Evolutionary conservation across 306 rosid species (phyloP), one percentile per base, ranked within the genome.

Genomic region (Lotus japonicus): DNA sequence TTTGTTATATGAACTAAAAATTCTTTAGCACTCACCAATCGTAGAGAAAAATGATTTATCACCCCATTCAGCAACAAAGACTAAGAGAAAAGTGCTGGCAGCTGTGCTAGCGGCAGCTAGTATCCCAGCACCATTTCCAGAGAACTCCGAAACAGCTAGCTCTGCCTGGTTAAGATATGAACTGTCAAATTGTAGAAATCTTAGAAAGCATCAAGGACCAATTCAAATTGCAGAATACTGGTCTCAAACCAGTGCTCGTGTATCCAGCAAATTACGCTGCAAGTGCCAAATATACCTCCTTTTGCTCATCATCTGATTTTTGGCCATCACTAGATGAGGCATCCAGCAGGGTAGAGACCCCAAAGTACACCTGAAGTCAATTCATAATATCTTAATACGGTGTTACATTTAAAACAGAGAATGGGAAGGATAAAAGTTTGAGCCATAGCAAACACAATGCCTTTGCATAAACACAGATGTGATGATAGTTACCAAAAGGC

Each of bases 31-130:
- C 89, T 81, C 77, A 94, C 99, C 99, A 61, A 94, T 88, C 44
- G 99, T 90, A 31, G 99, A 90, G 85, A 94, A 90, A 82, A 94
- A 90, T 55, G 97, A 94, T 68, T 94, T 94, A 72, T 94, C 99
- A 14, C 99, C 97, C 99, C 99, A 94, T 78, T 94, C 97, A 41
- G 99, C 97, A 15, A 94, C 97, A 84, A 94, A 94, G 74, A 94
- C 96, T 69, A 94, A 70, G 57, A 74, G 64, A 70, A 94, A 94
- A 11, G 97, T 88, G 77, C 96, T 90, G 72, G 76, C 58, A 58
- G 73, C 82, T 18, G 99, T 94, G 84, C 83, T 81, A 39, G 96
- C 97, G 64, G 89, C 88, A 41, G 97, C 86, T 64, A 90, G 28
- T 64, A 94, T 82, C 60, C 97, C 97, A 39, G 95, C 87, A 46